phyloP scores from a whole-genome alignment of 345 rosid genomes.

The Syzygium oleosum region DNA sequence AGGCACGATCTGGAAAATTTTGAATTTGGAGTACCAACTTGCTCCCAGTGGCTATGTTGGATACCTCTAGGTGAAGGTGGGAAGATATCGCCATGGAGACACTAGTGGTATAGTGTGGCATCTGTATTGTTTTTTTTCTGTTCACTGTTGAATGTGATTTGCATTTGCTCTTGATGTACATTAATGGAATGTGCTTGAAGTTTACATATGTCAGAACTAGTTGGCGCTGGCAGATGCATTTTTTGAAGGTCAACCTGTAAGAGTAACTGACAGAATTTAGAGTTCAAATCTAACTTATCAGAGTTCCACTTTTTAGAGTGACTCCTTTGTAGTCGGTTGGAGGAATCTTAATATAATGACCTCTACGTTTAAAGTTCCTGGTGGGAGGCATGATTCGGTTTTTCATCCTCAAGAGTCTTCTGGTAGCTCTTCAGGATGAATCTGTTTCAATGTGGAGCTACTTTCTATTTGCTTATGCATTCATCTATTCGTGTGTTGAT shows the following conservation, averaged over 20 bases:
- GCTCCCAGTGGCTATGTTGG: not conserved
- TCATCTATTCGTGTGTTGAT: not conserved
- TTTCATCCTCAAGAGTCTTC: not conserved
- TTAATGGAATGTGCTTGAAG: not conserved
- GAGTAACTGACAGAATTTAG: not conserved
- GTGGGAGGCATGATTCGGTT: not conserved
- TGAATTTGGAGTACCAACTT: not conserved
- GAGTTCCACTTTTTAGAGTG: not conserved
- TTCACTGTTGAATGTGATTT: not conserved
- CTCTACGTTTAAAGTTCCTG: not conserved
- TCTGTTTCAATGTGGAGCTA: not conserved
- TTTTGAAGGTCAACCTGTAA: not conserved
- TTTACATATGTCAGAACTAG: not conserved
- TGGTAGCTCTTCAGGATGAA: not conserved
- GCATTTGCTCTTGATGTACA: not conserved
- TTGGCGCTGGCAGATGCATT: not conserved
- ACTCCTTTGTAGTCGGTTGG: not conserved
- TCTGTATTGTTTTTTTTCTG: not conserved
- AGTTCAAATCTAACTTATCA: not conserved
- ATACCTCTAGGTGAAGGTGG: not conserved
- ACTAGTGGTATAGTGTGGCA: not conserved
- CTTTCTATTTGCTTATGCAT: not conserved
- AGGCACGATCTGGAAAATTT: not conserved
- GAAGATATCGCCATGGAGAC: not conserved
- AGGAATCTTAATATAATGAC: not conserved